phyloP scores from a whole-genome alignment of 2,329 filamentous ascomycete genomes.

The Aspergillus ibericus region DNA sequence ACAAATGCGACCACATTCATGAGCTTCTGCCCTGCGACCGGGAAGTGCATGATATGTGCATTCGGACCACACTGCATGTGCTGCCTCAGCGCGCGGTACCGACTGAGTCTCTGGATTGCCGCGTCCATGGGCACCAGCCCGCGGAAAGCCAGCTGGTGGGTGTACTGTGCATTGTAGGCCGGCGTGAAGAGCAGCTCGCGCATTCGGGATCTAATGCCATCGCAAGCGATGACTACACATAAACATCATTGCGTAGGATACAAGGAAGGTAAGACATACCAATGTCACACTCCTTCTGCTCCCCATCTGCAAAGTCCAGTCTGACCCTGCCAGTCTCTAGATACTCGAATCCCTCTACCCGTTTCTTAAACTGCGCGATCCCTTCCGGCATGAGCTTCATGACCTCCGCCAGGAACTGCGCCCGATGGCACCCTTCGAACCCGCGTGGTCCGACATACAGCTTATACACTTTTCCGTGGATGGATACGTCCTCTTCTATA shows the following conservation, averaged over 20 bases:
- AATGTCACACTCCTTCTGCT: constrained; percentile 43
- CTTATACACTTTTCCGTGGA: constrained; percentile 17
- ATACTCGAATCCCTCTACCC: constrained; percentile 33
- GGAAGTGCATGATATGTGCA: constrained; percentile 61
- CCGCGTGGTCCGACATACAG: constrained; percentile 15
- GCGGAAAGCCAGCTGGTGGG: constrained; percentile 62
- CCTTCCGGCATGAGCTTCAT: constrained; percentile 43
- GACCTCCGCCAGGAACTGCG: constrained; percentile 44
- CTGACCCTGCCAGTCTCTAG: constrained; percentile 21
- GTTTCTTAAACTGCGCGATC: constrained; percentile 37
- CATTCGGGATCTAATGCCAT: constrained; percentile 62
- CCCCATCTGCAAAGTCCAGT: constrained; percentile 49
- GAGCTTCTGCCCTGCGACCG: constrained; percentile 20
- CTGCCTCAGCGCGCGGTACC: constrained; percentile 50
- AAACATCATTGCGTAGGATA: neutral
- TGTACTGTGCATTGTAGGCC: constrained; percentile 51
- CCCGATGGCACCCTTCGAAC: constrained; percentile 37
- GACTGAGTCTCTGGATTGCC: constrained; percentile 51
- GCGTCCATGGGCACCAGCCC: constrained; percentile 61
- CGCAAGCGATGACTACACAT: constrained; percentile 53
- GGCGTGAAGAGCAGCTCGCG: constrained; percentile 55
- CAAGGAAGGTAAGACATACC: constrained; percentile 7
- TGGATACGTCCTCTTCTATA: constrained; percentile 3
- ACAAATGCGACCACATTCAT: constrained; percentile 30
- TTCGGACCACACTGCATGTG: constrained; percentile 59